Conservation (phyloP, 176 grass and related monocot species). For the Areca catechu region DNA sequence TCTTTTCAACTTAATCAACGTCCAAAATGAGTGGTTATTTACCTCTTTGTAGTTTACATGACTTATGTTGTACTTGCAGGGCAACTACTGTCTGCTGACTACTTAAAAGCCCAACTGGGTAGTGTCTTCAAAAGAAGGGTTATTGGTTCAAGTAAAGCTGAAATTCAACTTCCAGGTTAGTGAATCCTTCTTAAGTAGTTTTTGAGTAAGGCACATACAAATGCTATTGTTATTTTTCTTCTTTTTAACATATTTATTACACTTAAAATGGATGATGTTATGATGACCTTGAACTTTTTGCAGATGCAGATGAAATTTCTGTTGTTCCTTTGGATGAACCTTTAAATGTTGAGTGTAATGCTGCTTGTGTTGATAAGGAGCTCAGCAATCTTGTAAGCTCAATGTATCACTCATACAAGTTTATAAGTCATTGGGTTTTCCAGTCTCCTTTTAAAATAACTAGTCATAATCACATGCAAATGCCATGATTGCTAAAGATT, state of each 20-base stretch:
- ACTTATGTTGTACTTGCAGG: constrained; percentile 16
- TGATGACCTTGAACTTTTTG: constrained; percentile 5
- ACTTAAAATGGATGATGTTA: no score
- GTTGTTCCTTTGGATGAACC: constrained; percentile 57
- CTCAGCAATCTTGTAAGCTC: constrained; percentile 52
- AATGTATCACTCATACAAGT: neutral
- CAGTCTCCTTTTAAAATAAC: neutral
- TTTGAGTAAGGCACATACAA: no score
- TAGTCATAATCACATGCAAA: no score
- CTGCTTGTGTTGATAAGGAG: constrained; percentile 61
- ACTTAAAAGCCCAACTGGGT: constrained; percentile 34
- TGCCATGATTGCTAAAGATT: no score
- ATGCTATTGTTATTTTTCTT: no score
- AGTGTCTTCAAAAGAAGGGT: constrained; percentile 51
- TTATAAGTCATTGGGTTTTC: neutral
- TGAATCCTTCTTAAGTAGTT: neutral
- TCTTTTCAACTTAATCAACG: constrained; percentile 14
- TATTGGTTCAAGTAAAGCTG: constrained; percentile 32
- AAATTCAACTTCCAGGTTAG: constrained; percentile 61
- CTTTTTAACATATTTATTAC: no score
- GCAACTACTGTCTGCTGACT: constrained; percentile 21
- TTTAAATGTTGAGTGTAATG: constrained; percentile 38
- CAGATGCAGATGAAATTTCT: constrained; percentile 76
- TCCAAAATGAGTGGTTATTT: neutral
- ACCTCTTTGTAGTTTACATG: constrained; percentile 9